Conservation (phyloP, 108 stramenopile genomes). For the Mediolabrus comicus region DNA sequence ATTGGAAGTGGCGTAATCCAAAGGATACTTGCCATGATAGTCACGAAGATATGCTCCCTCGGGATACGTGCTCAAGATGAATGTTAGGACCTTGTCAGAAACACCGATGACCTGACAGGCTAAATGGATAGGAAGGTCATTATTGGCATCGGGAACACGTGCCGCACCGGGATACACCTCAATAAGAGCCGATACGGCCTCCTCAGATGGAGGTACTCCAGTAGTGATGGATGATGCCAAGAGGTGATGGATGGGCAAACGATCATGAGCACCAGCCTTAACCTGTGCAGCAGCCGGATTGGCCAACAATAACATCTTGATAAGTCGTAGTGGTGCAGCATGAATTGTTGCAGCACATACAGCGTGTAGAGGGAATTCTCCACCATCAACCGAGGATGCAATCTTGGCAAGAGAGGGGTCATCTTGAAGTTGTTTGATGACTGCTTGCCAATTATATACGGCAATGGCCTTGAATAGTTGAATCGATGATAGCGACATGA, state of each 20-base stretch:
- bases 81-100: slow-evolving; percentile 14
- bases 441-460: slow-evolving; percentile 4
- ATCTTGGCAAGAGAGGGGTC: slow-evolving; percentile 12
- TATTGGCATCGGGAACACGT: slow-evolving; percentile 3
- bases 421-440: slow-evolving; percentile 7
- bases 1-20: slow-evolving; percentile 10
- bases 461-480: background rate
- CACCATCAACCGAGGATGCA: background rate
- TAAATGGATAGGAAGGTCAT: slow-evolving; percentile 24
- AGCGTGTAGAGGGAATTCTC: slow-evolving; percentile 6
- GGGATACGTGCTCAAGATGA: slow-evolving; percentile 25
- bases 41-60: slow-evolving; percentile 32
- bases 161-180: slow-evolving; percentile 20
- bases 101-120: slow-evolving; percentile 7
- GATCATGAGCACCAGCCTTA: background rate
- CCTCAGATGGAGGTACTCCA: background rate
- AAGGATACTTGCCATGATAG: slow-evolving; percentile 12
- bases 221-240: background rate
- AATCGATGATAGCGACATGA: background rate
- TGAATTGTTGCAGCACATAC: background rate
- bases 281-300: slow-evolving; percentile 1
- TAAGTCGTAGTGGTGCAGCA: slow-evolving; percentile 14
- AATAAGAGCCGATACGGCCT: slow-evolving; percentile 5
- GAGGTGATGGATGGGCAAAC: slow-evolving; percentile 15
- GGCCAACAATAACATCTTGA: slow-evolving; percentile 12